phyloP scores from a whole-genome alignment of 345 rosid species.

The Rhodamnia argentea region DNA sequence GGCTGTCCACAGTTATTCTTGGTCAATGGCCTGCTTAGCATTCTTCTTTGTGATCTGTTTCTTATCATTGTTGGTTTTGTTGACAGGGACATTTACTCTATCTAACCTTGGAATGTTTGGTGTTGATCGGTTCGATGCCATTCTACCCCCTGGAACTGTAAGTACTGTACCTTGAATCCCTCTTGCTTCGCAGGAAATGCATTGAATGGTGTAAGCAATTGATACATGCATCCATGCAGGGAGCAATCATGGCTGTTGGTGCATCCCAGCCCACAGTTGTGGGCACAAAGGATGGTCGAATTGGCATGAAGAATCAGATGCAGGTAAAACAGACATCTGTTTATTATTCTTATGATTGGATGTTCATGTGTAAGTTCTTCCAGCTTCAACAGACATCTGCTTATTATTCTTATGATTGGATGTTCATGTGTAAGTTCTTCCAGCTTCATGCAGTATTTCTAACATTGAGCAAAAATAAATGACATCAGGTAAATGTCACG shows the following conservation, averaged over 20 bases:
- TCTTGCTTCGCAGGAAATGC: background rate
- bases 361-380: background rate
- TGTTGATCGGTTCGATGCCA: conserved; percentile 94
- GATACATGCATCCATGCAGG: conserved; percentile 25
- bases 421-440: background rate
- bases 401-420: background rate
- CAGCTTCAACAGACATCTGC: background rate
- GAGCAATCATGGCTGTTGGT: conserved; percentile 98
- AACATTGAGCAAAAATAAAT: background rate
- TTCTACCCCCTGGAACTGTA: conserved; percentile 94
- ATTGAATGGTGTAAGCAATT: background rate
- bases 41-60: background rate
- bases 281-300: conserved; percentile 74
- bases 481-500: conserved; percentile 68
- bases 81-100: conserved; percentile 79
- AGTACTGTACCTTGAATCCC: conserved; percentile 11
- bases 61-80: background rate
- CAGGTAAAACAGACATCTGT: conserved; percentile 39
- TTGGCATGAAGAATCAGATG: conserved; percentile 94
- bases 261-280: conserved; percentile 80
- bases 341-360: background rate
- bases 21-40: background rate
- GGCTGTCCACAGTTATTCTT: background rate
- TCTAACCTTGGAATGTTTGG: conserved; percentile 99
- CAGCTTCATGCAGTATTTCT: background rate